These are phyloP conservation scores for Tetragonia tetragonoides DNA, from an alignment of 148 eudicot species.

Conservation along the genomic window DNA sequence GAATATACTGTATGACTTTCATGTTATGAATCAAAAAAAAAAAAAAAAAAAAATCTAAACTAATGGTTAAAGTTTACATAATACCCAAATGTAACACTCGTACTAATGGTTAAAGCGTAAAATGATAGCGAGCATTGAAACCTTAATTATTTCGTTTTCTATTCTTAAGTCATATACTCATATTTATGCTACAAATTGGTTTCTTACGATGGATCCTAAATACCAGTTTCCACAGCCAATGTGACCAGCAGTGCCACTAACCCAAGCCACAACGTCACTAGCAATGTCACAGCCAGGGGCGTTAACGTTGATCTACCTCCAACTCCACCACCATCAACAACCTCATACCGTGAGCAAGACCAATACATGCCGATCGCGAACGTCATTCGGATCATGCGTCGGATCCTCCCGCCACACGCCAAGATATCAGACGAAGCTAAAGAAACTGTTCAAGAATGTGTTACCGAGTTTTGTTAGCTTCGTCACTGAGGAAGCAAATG, in stretches of 20 bases:
- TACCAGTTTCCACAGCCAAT: background rate
- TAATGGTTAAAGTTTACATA: too few species aligned
- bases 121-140: too few species aligned
- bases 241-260: background rate
- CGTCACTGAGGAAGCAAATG: conserved; percentile 35
- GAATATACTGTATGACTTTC: too few species aligned
- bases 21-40: too few species aligned
- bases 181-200: too few species aligned
- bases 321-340: background rate
- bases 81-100: too few species aligned
- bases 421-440: conserved; percentile 41
- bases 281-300: too few species aligned
- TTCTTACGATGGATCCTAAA: too few species aligned
- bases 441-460: conserved; percentile 29
- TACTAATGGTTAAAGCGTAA: too few species aligned
- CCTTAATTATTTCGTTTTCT: too few species aligned
- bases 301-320: conserved; percentile 2
- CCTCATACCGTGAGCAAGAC: conserved; percentile 19
- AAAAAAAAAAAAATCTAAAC: too few species aligned
- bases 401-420: conserved; percentile 29
- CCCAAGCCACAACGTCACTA: background rate
- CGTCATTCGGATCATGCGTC: conserved; percentile 35
- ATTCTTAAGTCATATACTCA: too few species aligned
- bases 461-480: conserved; percentile 39
- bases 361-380: conserved; percentile 32